Base-by-base conservation (phyloP, 495 filamentous ascomycete genomes). In the Pseudoneurospora amorphoporcata region DNA sequence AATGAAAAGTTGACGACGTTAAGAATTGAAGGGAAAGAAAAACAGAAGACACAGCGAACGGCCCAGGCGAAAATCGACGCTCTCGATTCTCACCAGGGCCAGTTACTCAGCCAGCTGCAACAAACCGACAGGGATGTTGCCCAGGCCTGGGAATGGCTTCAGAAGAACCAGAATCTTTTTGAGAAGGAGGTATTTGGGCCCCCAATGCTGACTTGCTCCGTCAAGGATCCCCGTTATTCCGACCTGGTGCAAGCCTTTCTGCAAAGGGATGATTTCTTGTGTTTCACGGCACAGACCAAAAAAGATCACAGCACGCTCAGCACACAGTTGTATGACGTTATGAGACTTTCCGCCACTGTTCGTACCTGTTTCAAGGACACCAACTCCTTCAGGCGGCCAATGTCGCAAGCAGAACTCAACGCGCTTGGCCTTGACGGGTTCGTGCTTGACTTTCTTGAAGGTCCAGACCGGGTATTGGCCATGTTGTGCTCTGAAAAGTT, bases 101-200 rank as follows among this genome's bases (percentile, higher is more conserved):
- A 92, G 75, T 90, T 92, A 72, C 85, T 90, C 72, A 86, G 76
- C 53, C 88, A 90, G 75, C 84, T 98, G 10, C 81, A 80, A 43
- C 79, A 75, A 8, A 2, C 84, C 3, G 90, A 91, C 4, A 53
- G 39, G 0, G 92, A 98, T 71, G 88, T 91, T 3, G 82, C 84
- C 12, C 85, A 78, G 75, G 91, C 89, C 32, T 97, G 94, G 88
- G 86, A 89, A 68, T 98, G 94, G 92, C 81, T 98, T 71, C 85
- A 90, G 73, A 78, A 89, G 3, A 89, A 98, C 79, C 88, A 86
- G 53, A 79, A 87, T 75, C 78, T 86, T 37, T 98, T 98, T 72
- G 88, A 94, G 78, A 88, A 91, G 70, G 86, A 91, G 74, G 90
- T 98, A 32, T 94, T 93, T 79, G 94, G 93, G 0, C 95, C 95